Percentiles rank a stretch among this genome's conserved stretches.
phyloP scores from a whole-genome alignment of 2,329 filamentous ascomycete species.

The Beauveria medogensis region DNA sequence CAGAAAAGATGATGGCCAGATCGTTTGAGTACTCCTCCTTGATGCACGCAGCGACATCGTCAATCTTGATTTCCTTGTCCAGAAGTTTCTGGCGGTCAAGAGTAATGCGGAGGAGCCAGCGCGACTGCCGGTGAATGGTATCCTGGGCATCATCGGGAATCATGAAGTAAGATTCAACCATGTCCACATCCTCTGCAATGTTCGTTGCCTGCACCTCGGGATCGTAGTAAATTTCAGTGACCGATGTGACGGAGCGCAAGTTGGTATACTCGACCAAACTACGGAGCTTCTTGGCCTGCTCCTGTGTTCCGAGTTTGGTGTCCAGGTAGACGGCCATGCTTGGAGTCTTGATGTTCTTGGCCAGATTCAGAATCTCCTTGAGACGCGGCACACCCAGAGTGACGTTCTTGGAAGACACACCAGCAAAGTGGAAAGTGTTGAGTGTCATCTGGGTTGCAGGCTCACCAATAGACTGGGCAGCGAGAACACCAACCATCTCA shows the following conservation, averaged over 20 bases:
- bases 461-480: constrained; percentile 96
- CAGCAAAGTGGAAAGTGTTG: constrained; percentile 99
- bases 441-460: constrained; percentile 98
- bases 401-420: constrained; percentile 99
- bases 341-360: constrained; percentile 96
- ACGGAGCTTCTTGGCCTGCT: constrained; percentile 76
- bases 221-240: constrained; percentile 96
- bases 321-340: constrained; percentile 90
- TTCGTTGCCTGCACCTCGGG: constrained; percentile 79
- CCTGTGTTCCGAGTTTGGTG: constrained; percentile 56
- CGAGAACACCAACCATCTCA: constrained; percentile 97
- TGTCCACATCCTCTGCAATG: constrained; percentile 81
- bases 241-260: constrained; percentile 79
- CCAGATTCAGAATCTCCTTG: constrained; percentile 98
- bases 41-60: constrained; percentile 83
- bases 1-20: constrained; percentile 89
- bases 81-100: constrained; percentile 90
- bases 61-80: constrained; percentile 85
- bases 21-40: constrained; percentile 82
- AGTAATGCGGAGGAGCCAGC: constrained; percentile 90
- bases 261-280: constrained; percentile 92
- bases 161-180: constrained; percentile 95
- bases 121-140: constrained; percentile 66
- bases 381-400: constrained; percentile 97
- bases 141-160: constrained; percentile 70